Conservation (phyloP, 495 filamentous ascomycete genomes). For the Aspergillus nanangensis region DNA sequence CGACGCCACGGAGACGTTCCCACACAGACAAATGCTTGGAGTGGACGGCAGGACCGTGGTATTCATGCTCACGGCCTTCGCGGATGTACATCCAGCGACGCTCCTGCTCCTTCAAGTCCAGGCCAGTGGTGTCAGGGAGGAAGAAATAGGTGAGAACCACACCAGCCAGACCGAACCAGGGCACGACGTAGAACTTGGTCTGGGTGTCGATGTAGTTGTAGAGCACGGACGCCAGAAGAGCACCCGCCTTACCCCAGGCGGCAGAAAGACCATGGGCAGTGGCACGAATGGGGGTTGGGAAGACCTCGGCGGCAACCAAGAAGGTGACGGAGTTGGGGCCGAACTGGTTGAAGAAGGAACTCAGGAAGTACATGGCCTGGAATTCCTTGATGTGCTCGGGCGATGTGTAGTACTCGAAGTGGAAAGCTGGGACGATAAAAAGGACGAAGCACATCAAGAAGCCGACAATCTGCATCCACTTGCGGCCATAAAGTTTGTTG, state of each 20-base stretch:
- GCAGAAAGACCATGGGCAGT: conserved; percentile 88
- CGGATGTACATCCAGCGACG: conserved; percentile 80
- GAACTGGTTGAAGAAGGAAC: conserved; percentile 95
- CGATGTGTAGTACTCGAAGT: conserved; percentile 71
- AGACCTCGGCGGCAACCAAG: conserved; percentile 87
- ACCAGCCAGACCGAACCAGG: conserved; percentile 86
- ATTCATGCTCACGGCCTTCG: conserved; percentile 66
- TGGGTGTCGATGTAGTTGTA: conserved; percentile 83
- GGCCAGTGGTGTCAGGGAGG: conserved; percentile 87
- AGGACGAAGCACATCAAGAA: conserved; percentile 84
- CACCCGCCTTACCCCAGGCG: conserved; percentile 77
- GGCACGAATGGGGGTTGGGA: conserved; percentile 83
- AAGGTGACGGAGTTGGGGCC: conserved; percentile 90
- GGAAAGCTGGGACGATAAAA: conserved; percentile 80
- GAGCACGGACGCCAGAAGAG: conserved; percentile 74
- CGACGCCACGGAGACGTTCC: conserved; percentile 66
- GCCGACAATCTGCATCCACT: conserved; percentile 86
- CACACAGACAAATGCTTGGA: conserved; percentile 78
- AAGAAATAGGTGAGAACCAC: conserved; percentile 73
- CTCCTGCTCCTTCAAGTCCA: conserved; percentile 92
- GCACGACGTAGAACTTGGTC: conserved; percentile 79
- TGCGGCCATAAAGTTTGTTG: conserved; percentile 88
- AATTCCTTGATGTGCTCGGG: conserved; percentile 66
- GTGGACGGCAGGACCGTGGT: conserved; percentile 86
- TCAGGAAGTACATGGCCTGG: conserved; percentile 90